These are phyloP conservation scores for Salvia rosmarinus DNA, from an alignment of 257 asterid species.

Conservation along the genomic window DNA sequence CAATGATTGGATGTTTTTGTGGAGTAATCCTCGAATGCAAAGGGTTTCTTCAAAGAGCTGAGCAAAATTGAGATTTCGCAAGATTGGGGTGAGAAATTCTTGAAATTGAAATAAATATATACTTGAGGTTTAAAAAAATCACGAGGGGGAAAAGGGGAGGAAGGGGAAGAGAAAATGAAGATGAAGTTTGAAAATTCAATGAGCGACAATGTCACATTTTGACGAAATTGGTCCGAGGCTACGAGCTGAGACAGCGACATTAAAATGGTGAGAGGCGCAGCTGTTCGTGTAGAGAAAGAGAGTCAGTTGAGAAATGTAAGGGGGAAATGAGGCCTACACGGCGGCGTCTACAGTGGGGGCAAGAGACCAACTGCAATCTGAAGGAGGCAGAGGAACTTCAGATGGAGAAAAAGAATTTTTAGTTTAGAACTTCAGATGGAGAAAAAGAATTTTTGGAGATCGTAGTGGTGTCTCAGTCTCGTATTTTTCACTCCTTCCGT, in stretches of 20 bases:
- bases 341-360: too few relatives aligned
- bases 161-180: slow-evolving; percentile 36
- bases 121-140: slow-evolving; percentile 15
- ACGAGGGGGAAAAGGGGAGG: slow-evolving; percentile 22
- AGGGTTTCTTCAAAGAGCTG: slow-evolving; percentile 17
- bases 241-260: slow-evolving; percentile 32
- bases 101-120: slow-evolving; percentile 24
- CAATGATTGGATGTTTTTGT: not conserved
- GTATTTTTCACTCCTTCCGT: too few relatives aligned
- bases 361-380: too few relatives aligned
- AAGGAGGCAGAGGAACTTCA: too few relatives aligned
- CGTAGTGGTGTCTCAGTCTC: too few relatives aligned
- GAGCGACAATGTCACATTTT: not conserved
- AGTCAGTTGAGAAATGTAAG: too few relatives aligned
- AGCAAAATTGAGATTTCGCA: too few relatives aligned
- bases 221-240: slow-evolving; percentile 28
- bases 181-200: slow-evolving; percentile 32
- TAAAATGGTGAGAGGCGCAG: not conserved
- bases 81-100: not conserved
- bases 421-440: too few relatives aligned
- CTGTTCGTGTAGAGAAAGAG: not conserved
- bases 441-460: too few relatives aligned
- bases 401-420: too few relatives aligned
- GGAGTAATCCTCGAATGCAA: not conserved
- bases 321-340: too few relatives aligned